Evolutionary conservation across 495 filamentous ascomycete species (phyloP).

Genomic region (Penicillium nucicola): DNA sequence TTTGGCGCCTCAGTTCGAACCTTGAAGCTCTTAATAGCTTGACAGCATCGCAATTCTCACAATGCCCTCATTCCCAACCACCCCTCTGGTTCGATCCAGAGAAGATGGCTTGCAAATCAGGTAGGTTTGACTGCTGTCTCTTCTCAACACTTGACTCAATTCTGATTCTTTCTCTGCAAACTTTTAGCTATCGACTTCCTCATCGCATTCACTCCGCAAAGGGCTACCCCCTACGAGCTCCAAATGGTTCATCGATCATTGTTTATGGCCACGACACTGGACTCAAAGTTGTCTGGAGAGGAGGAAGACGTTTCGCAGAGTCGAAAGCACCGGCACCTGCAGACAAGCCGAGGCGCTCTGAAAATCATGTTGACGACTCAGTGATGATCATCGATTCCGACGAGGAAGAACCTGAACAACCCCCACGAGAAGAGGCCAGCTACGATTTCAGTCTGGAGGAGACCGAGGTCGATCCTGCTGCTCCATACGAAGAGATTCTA

Average conservation of each 20-base stretch:
- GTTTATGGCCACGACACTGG: constrained; percentile 81
- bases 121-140: constrained; percentile 22
- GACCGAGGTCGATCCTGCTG: constrained; percentile 54
- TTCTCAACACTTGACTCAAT: constrained; percentile 1
- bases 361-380: constrained; percentile 49
- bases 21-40: constrained; percentile 11
- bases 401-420: constrained; percentile 57
- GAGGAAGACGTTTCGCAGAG: constrained; percentile 63
- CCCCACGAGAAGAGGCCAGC: constrained; percentile 36
- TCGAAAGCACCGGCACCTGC: constrained; percentile 19
- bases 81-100: constrained; percentile 35
- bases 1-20: constrained; percentile 20
- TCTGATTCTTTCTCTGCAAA: constrained; percentile 7
- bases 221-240: constrained; percentile 70
- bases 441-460: constrained; percentile 56
- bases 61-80: constrained; percentile 40
- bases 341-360: constrained; percentile 24
- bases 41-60: constrained; percentile 12
- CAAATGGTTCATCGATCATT: constrained; percentile 81
- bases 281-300: constrained; percentile 75
- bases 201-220: constrained; percentile 71
- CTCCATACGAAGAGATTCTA: constrained; percentile 52
- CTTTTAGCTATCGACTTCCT: constrained; percentile 67
- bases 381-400: constrained; percentile 81
- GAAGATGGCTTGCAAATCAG: constrained; percentile 53